phyloP scores from a whole-genome alignment of 306 rosid genomes.

The Inga leiocalycina region DNA sequence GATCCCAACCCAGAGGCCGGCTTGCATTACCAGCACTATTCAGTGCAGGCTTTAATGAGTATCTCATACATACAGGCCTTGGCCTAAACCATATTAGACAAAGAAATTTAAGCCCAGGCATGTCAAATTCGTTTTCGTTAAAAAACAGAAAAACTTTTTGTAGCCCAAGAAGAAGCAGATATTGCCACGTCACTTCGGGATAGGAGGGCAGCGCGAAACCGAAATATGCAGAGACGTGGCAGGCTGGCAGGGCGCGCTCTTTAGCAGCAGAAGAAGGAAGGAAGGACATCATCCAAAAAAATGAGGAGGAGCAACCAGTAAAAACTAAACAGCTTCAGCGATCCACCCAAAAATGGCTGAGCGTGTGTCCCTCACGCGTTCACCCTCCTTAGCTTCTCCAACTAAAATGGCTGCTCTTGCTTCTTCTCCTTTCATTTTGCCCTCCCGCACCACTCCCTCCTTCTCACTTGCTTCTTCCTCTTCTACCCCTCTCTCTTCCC shows the following conservation, averaged over 20 bases:
- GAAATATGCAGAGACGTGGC: constrained; percentile 3
- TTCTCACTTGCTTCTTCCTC: constrained; percentile 31
- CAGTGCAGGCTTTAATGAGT: background rate
- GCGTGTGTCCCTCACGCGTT: constrained; percentile 48
- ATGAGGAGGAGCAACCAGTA: constrained; percentile 31
- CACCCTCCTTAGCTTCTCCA: constrained; percentile 36
- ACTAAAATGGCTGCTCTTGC: constrained; percentile 51
- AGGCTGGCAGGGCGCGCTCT: background rate
- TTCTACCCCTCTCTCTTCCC: constrained; percentile 38
- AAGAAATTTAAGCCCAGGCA: background rate
- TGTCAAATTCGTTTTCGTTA: background rate
- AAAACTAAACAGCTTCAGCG: background rate
- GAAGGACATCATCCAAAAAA: constrained; percentile 37
- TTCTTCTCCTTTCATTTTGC: constrained; percentile 57
- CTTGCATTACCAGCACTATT: too few species aligned
- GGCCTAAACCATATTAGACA: background rate
- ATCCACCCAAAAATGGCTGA: constrained; percentile 39
- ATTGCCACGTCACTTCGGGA: background rate
- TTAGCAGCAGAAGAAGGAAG: background rate
- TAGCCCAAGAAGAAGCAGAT: background rate
- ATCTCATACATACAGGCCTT: background rate
- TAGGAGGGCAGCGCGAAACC: background rate
- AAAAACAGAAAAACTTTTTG: background rate
- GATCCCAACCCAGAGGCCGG: too few species aligned
- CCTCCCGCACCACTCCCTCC: constrained; percentile 51